Conservation (phyloP, 2,329 filamentous ascomycete genomes). For the Parastagonospora nodorum region DNA sequence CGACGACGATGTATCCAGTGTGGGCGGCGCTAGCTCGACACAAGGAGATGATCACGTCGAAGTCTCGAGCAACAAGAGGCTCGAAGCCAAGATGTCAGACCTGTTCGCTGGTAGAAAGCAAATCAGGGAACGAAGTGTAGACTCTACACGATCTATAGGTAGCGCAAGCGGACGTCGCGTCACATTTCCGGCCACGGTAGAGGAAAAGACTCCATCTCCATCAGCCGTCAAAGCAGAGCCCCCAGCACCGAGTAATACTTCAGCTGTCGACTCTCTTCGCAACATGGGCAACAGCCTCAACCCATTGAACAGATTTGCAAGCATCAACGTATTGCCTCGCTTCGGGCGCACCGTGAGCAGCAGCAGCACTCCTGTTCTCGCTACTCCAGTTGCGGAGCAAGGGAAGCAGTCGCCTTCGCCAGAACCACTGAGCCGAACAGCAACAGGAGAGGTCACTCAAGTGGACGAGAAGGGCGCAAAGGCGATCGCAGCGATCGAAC, state of each 20-base stretch:
- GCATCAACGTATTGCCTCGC: slow-evolving; percentile 74
- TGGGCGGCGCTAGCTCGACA: slow-evolving; percentile 59
- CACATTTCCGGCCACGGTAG: slow-evolving; percentile 48
- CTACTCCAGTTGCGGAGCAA: slow-evolving; percentile 46
- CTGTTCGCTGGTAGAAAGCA: slow-evolving; percentile 70
- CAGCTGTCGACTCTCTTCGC: slow-evolving; percentile 79
- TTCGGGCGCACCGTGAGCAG: slow-evolving; percentile 66
- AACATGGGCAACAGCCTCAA: slow-evolving; percentile 81
- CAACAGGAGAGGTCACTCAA: slow-evolving; percentile 24
- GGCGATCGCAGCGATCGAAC: slow-evolving; percentile 52
- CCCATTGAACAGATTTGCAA: slow-evolving; percentile 77
- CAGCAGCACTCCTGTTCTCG: slow-evolving; percentile 46
- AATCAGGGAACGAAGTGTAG: slow-evolving; percentile 73
- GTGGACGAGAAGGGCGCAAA: slow-evolving; percentile 42
- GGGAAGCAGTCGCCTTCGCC: slow-evolving; percentile 31
- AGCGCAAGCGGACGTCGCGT: slow-evolving; percentile 66
- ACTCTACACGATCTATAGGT: slow-evolving; percentile 70
- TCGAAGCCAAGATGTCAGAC: slow-evolving; percentile 67
- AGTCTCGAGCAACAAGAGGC: slow-evolving; percentile 34
- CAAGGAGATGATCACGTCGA: slow-evolving; percentile 49
- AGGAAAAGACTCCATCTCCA: slow-evolving; percentile 30
- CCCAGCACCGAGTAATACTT: slow-evolving; percentile 48
- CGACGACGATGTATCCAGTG: slow-evolving; percentile 57
- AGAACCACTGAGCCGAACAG: slow-evolving; percentile 18
- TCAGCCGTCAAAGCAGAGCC: slow-evolving; percentile 32